These are phyloP conservation scores for Gracilaria domingensis DNA, from an alignment of 23 red algal species.

Conservation along the genomic window DNA sequence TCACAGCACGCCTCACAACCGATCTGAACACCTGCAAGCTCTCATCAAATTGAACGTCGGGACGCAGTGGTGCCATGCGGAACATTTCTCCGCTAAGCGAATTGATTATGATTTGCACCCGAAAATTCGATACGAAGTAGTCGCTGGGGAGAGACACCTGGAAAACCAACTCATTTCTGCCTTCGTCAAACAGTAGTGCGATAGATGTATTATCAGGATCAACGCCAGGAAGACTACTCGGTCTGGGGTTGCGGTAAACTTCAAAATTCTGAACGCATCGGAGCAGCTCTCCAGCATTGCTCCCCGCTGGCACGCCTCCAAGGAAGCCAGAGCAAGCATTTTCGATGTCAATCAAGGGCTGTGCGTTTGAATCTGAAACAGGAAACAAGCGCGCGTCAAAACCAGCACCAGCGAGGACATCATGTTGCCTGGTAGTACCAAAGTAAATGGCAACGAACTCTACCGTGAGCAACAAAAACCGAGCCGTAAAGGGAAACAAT, in stretches of 20 bases:
- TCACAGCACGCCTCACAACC: neutral
- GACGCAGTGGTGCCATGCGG: neutral
- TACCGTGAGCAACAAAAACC: neutral
- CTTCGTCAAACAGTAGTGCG: neutral
- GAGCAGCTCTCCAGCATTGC: conserved; percentile 5
- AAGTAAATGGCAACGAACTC: neutral
- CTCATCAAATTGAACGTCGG: neutral
- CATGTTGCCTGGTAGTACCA: neutral
- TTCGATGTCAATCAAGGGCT: neutral
- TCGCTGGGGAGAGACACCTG: neutral
- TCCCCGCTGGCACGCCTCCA: neutral
- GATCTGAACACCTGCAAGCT: conserved; percentile 2
- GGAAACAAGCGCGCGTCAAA: neutral
- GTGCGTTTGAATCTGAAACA: neutral
- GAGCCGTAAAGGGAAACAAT: neutral
- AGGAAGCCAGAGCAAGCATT: neutral
- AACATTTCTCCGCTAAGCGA: neutral
- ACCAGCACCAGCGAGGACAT: neutral
- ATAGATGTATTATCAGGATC: neutral
- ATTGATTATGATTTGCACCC: neutral
- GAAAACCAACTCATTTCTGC: neutral
- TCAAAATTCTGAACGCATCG: neutral
- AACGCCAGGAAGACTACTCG: too few species aligned
- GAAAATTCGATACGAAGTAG: neutral
- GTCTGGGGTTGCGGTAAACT: neutral